phyloP scores from a whole-genome alignment of 345 rosid genomes.

The Melaleuca alternifolia region DNA sequence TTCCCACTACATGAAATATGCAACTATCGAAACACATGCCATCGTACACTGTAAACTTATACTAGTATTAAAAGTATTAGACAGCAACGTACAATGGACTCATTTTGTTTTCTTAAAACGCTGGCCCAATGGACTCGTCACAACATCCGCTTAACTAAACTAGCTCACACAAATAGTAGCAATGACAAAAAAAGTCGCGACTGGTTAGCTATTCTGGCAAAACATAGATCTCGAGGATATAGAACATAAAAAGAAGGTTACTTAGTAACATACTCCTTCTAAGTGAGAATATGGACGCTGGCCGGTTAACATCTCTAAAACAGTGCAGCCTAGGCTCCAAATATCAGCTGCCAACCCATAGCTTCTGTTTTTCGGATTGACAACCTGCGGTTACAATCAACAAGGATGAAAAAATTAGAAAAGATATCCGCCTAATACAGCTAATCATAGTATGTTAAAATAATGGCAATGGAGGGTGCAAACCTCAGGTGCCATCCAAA shows the following conservation, averaged over 20 bases:
- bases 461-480: neutral
- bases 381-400: slow-evolving; percentile 31
- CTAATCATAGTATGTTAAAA: neutral
- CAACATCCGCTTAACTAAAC: neutral
- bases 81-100: neutral
- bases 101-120: neutral
- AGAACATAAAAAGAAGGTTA: neutral
- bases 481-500: neutral
- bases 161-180: neutral
- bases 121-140: neutral
- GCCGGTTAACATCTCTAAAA: slow-evolving; percentile 70
- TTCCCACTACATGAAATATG: neutral
- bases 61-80: neutral
- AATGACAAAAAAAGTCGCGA: neutral
- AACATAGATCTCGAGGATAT: neutral
- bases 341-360: slow-evolving; percentile 78
- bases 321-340: slow-evolving; percentile 96
- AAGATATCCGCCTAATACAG: neutral
- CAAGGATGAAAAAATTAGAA: neutral
- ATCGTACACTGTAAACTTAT: neutral
- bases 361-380: slow-evolving; percentile 45
- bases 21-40: neutral
- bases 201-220: neutral
- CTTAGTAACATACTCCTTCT: slow-evolving; percentile 45
- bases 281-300: slow-evolving; percentile 48